Evolutionary conservation across 139 green algal species (phyloP), one percentile per base, ranked within the genome.

Genomic region (Desmodesmus armatus): DNA sequence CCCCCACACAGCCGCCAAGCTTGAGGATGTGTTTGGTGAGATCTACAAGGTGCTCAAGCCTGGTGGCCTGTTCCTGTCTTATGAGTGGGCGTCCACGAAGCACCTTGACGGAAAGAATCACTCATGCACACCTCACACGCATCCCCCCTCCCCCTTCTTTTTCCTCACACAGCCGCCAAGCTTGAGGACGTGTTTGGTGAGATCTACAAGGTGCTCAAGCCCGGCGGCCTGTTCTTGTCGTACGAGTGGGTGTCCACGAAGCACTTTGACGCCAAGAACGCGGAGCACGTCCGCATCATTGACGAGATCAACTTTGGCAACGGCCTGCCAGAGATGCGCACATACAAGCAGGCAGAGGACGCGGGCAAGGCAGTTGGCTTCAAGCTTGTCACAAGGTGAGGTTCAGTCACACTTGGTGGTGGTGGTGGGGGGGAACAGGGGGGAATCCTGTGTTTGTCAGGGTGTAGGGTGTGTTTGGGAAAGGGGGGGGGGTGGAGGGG

Each of bases 251-350:
- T 99, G 25, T 94, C 93, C 37, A 99, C 97, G 19, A 75, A 90
- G 27, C 70, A 88, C 53, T 99, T 93, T 86, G 93, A 99, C 88
- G 7, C 88, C 3, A 89, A 81, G 49, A 98, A 99, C 92, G 39
- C 78, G 2, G 84, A 92, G 44, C 97, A 99, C 85, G 96, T 98
- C 25, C 80, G 87, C 4, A 95, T 98, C 90, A 97, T 98, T 3
- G 97, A 99, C 70, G 95, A 97, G 67, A 99, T 99, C 92, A 97
- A 98, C 90, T 97, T 96, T 84, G 97, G 97, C 82, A 99, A 99
- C 83, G 97, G 96, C 11, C 92, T 99, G 79, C 97, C 97, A 29
- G 95, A 98, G 70, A 96, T 99, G 93, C 89, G 95, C 51, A 97
- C 94, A 0, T 97, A 91, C 82, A 91, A 91, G 84, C 69, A 99